Evolutionary conservation across 1,284 basidiomycete species (phyloP).

Genomic region (Puccinia polysora): DNA sequence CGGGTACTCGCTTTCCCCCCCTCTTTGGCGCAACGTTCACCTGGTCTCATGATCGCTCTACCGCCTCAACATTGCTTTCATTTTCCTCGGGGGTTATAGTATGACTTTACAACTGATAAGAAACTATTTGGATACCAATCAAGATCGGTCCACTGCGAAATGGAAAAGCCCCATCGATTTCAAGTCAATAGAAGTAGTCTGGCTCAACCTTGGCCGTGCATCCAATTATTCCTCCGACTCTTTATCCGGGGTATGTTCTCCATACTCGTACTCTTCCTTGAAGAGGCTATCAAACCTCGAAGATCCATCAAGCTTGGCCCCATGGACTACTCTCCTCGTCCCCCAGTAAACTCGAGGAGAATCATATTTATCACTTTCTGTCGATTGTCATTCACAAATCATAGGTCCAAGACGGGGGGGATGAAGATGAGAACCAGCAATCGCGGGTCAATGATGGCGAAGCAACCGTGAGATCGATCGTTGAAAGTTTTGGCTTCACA

Average conservation of each 20-base stretch:
- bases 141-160: conserved; percentile 28
- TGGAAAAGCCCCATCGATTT: conserved; percentile 38
- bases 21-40: background rate
- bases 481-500: conserved; percentile 29
- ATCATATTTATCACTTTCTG: background rate
- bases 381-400: background rate
- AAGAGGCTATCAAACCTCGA: too few relatives aligned
- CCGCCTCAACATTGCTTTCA: background rate
- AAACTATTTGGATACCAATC: conserved; percentile 22
- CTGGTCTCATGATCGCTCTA: background rate
- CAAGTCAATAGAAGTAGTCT: conserved; percentile 24
- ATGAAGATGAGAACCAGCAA: background rate
- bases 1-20: background rate
- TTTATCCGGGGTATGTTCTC: too few relatives aligned
- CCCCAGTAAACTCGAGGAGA: background rate
- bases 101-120: conserved; percentile 13
- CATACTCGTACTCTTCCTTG: too few relatives aligned
- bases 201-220: conserved; percentile 12
- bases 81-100: background rate
- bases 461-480: background rate
- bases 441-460: background rate
- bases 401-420: background rate
- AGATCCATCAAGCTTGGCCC: too few relatives aligned
- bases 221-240: background rate
- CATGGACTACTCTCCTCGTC: background rate